phyloP scores from a whole-genome alignment of 352 stramenopile species.

The Globisporangium lucens region DNA sequence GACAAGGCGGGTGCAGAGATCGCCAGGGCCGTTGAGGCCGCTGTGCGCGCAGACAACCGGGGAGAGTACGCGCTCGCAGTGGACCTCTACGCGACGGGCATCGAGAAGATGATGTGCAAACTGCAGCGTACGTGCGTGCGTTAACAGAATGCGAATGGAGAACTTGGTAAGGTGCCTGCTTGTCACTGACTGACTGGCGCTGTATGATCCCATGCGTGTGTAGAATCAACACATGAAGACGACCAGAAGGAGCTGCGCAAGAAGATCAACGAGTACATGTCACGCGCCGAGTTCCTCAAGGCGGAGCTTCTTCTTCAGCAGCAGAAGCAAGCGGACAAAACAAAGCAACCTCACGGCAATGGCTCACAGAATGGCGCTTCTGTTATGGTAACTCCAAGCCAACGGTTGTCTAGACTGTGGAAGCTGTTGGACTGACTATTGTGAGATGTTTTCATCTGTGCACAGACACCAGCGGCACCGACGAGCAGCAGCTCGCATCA shows the following conservation, averaged over 20 bases:
- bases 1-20: conserved; percentile 35
- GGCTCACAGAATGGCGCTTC: not conserved
- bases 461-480: not conserved
- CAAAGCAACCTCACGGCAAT: no score
- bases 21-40: conserved; percentile 43
- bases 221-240: conserved; percentile 37
- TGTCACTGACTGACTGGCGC: not conserved
- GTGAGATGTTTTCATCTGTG: not conserved
- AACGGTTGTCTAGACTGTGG: not conserved
- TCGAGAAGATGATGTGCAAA: conserved; percentile 71
- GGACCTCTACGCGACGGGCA: conserved; percentile 67
- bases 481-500: not conserved
- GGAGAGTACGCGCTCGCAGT: conserved; percentile 47
- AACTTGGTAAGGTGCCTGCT: not conserved
- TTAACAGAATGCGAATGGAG: not conserved
- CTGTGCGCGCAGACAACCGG: conserved; percentile 50
- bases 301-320: conserved; percentile 7
- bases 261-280: conserved; percentile 82
- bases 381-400: not conserved
- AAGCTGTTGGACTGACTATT: not conserved
- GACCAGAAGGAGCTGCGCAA: conserved; percentile 28
- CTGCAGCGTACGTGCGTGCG: conserved; percentile 43
- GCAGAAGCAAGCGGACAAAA: not conserved
- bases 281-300: conserved; percentile 71
- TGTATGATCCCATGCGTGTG: not conserved